Conservation (phyloP, 257 asterid species). For the Scutellaria minor region DNA sequence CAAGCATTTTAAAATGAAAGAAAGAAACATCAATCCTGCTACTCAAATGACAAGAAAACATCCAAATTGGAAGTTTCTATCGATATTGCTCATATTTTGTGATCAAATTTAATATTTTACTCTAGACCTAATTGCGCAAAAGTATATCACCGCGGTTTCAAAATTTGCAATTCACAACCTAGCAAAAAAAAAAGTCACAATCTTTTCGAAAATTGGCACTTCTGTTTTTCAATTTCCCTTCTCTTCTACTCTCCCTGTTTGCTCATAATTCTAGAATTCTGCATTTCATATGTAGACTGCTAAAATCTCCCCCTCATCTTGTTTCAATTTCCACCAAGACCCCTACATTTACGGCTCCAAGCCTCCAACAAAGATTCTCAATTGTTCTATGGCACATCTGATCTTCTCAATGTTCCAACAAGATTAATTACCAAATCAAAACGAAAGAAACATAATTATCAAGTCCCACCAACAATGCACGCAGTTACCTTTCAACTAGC, state of each 20-base stretch:
- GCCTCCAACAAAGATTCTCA: too few relatives aligned
- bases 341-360: background rate
- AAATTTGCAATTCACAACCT: too few relatives aligned
- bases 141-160: too few relatives aligned
- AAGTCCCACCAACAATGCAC: background rate
- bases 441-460: background rate
- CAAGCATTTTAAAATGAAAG: conserved; percentile 18
- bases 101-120: too few relatives aligned
- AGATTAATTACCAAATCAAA: conserved; percentile 8
- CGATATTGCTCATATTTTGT: background rate
- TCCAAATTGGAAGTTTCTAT: background rate
- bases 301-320: too few relatives aligned
- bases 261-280: background rate
- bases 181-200: too few relatives aligned
- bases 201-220: too few relatives aligned
- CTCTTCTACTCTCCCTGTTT: background rate
- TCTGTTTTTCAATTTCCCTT: background rate
- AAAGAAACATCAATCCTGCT: background rate
- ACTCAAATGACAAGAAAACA: background rate
- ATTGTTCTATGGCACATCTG: too few relatives aligned
- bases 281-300: background rate
- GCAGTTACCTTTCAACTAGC: too few relatives aligned
- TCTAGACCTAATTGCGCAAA: too few relatives aligned
- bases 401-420: too few relatives aligned
- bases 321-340: background rate